Evolutionary conservation across 352 stramenopile genomes (phyloP), one percentile per base, ranked within the genome.

Genomic region (Elongisporangium undulatum): DNA sequence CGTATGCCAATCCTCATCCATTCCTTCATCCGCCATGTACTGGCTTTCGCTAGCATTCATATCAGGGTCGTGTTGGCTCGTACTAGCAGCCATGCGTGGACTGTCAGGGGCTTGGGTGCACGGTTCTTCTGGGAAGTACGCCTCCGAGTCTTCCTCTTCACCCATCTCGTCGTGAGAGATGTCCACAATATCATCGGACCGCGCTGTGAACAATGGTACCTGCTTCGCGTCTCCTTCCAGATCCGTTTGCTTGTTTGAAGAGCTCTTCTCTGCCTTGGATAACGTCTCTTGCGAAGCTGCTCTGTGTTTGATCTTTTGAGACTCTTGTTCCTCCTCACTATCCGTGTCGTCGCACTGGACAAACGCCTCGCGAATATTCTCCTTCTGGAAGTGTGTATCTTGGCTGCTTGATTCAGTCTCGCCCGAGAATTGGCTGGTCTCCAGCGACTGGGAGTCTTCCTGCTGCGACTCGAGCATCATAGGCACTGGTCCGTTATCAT

Each of bases 301-400:
- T 7, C 7, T 34, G 24, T 7, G 24, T 34, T 34, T 7, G 3
- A 7, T 34, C 24, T 34, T 34, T 34, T 3, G 24, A 34, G 24
- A 34, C 8, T 9, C 13, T 20, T 63, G 58, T 21, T 68, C 71
- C 49, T 68, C 62, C 15, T 77, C 77, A 24, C 67, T 83, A 29
- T 89, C 79, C 4, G 69, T 64, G 51, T 85, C 80, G 24, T 67
- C 80, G 51, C 56, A 81, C 22, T 71, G 63, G 12, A 85, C 60
- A 58, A 88, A 88, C 1, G 75, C 77, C 39, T 83, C 57, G 58
- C 59, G 60, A 29, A 88, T 72, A 56, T 85, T 70, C 23, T 87
- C 77, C 38, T 77, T 56, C 53, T 76, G 68, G 61, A 85, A 89
- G 39, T 66, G 64, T 38, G 61, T 75, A 12, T 61, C 70, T 55